Conservation (phyloP, 2,329 filamentous ascomycete genomes). For the Cercospora janseana region DNA sequence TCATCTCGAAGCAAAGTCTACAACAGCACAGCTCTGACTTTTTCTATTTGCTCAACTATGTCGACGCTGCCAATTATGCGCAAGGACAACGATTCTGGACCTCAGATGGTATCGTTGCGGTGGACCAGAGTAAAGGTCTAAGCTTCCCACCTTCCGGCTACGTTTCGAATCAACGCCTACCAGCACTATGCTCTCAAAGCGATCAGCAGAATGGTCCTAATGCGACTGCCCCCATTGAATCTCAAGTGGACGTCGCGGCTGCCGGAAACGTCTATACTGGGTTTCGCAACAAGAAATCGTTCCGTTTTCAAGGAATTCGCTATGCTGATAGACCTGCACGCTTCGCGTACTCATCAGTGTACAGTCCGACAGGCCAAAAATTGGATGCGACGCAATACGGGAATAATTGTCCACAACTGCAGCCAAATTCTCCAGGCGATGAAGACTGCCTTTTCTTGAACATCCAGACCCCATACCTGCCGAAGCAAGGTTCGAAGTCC, state of each 20-base stretch:
- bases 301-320: slow-evolving; percentile 49
- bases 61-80: slow-evolving; percentile 44
- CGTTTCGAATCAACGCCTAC: slow-evolving; percentile 32
- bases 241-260: slow-evolving; percentile 43
- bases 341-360: slow-evolving; percentile 50
- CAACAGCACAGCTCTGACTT: slow-evolving; percentile 49
- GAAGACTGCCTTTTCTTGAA: slow-evolving; percentile 54
- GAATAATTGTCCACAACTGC: slow-evolving; percentile 46
- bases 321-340: slow-evolving; percentile 46
- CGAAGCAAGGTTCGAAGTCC: slow-evolving; percentile 41
- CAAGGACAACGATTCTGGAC: slow-evolving; percentile 46
- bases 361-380: slow-evolving; percentile 46
- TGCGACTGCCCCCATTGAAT: slow-evolving; percentile 38
- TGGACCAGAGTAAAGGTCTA: slow-evolving; percentile 26
- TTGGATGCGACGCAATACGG: slow-evolving; percentile 50
- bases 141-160: neutral
- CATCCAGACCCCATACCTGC: slow-evolving; percentile 49
- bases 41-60: slow-evolving; percentile 46
- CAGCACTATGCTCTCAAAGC: slow-evolving; percentile 54
- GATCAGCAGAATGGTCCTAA: slow-evolving; percentile 38
- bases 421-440: slow-evolving; percentile 24
- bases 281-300: slow-evolving; percentile 54
- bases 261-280: slow-evolving; percentile 50
- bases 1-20: slow-evolving; percentile 45
- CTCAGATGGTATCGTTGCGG: slow-evolving; percentile 40